Evolutionary conservation across 805 yeast species (phyloP), one percentile per base, ranked within the genome.

Genomic region (Ogataea paradorogensis): DNA sequence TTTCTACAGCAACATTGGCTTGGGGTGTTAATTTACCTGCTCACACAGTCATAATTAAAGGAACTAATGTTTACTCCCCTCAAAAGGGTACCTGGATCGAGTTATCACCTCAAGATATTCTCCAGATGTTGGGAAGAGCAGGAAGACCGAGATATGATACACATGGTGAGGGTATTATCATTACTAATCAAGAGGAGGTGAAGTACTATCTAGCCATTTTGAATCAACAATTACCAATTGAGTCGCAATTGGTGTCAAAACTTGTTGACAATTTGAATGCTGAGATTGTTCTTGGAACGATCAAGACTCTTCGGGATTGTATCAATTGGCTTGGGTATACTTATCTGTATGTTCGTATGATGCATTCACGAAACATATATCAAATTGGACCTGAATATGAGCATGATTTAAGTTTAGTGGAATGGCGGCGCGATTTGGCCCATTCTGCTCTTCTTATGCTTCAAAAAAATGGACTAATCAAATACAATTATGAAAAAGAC

Each of bases 1-100:
- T 90, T 1, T 87, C 95, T 0, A 89, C 97, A 2, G 95, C 96
- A 0, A 89, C 97, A 0, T 73, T 89, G 45, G 96, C 97, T 0
- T 89, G 97, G 97, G 97, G 97, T 73, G 96, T 89, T 23, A 89
- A 89, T 58, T 70, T 89, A 40, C 97, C 97, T 2, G 96, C 96
- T 0, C 96, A 90, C 55, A 87, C 96, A 0, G 97, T 89, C 22
- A 81, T 89, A 20, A 85, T 89, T 46, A 87, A 87, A 55, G 98
- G 98, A 0, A 91, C 99, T 0, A 95, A 87, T 54, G 81, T 89
- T 0, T 93, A 95, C 54, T 84, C 93, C 5, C 97, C 99, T 0
- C 93, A 84, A 47, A 77, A 76, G 46, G 95, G 97, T 39, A 65
- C 76, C 6, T 91, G 98, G 97, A 79, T 79, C 2, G 93, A 86